Evolutionary conservation across 768 basidiomycete species (phyloP).

Genomic region (Mrakia hoshinonis): DNA sequence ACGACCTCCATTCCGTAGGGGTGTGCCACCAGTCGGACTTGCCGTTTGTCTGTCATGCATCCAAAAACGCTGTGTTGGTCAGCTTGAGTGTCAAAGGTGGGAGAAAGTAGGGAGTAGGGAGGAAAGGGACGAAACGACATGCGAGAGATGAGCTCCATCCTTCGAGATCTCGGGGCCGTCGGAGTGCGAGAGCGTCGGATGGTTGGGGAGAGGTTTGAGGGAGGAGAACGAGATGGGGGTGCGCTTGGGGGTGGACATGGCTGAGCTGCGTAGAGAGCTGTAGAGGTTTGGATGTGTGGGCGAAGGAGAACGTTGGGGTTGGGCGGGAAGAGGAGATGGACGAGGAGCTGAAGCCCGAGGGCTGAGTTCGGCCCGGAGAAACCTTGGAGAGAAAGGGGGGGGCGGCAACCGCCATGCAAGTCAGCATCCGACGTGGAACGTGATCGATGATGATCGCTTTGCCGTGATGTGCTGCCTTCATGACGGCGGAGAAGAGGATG

Average conservation of each 20-base stretch:
- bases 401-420: too few species aligned
- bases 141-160: background rate
- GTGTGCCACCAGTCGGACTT: conserved; percentile 6
- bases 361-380: too few species aligned
- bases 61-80: background rate
- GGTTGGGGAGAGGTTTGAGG: background rate
- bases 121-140: background rate
- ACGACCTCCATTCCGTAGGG: background rate
- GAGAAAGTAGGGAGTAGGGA: background rate
- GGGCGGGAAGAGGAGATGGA: background rate
- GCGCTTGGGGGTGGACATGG: too few species aligned
- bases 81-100: background rate
- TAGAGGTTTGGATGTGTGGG: background rate
- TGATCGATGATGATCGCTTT: too few species aligned
- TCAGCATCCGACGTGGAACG: too few species aligned
- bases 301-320: too few species aligned
- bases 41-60: background rate
- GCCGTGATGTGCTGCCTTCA: too few species aligned
- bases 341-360: too few species aligned
- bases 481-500: too few species aligned
- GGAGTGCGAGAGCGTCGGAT: background rate
- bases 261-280: background rate
- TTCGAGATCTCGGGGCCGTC: background rate
- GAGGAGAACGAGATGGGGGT: background rate
- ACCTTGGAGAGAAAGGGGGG: too few species aligned